Conservation (phyloP, 257 asterid genomes). For the Asclepias syriaca region DNA sequence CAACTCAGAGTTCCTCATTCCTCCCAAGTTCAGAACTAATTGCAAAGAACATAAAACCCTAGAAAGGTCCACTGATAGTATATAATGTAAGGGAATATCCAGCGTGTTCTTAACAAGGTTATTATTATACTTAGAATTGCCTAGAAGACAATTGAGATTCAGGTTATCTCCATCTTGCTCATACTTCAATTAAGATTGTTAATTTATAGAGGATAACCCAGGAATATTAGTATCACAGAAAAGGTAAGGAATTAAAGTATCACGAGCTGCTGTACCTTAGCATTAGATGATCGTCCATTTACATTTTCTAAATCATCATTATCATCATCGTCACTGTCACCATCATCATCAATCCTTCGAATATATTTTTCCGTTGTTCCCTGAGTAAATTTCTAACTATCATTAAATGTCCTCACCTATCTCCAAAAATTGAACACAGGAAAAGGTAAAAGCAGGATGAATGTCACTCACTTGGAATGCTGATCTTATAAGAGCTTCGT, state of each 20-base stretch:
- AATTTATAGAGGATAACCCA: neutral
- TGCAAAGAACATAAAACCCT: neutral
- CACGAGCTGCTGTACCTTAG: conserved; percentile 36
- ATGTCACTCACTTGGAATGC: conserved; percentile 39
- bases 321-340: conserved; percentile 30
- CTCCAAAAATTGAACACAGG: neutral
- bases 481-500: conserved; percentile 68
- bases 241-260: neutral
- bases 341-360: conserved; percentile 54
- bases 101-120: neutral
- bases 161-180: neutral
- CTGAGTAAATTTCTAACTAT: conserved; percentile 23
- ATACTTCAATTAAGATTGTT: neutral
- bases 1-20: neutral
- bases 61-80: neutral
- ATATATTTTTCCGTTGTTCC: conserved; percentile 40
- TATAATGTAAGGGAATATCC: neutral
- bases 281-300: conserved; percentile 28
- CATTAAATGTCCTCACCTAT: conserved; percentile 3
- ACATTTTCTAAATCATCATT: conserved; percentile 14
- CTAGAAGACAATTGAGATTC: neutral
- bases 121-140: neutral
- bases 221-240: neutral
- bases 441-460: neutral
- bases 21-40: neutral